These are phyloP conservation scores for Trichoderma gracile DNA, from an alignment of 2,329 filamentous ascomycete genomes.

Conservation along the genomic window DNA sequence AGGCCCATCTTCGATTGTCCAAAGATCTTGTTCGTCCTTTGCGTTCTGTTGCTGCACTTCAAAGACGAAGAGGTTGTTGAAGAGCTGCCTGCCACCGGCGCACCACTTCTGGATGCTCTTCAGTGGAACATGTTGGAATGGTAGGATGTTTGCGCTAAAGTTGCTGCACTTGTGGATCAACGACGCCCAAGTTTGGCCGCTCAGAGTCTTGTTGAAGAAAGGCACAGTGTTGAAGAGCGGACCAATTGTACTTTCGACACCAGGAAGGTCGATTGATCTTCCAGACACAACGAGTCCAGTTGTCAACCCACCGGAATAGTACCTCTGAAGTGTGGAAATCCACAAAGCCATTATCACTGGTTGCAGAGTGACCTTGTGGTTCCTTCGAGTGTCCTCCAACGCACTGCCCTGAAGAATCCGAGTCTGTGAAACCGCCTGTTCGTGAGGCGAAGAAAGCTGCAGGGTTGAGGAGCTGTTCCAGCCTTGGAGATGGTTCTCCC, in stretches of 20 bases:
- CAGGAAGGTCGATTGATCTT: constrained; percentile 66
- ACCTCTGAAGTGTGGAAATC: constrained; percentile 60
- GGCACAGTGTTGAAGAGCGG: constrained; percentile 91
- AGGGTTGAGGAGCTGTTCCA: constrained; percentile 32
- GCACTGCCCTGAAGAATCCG: constrained; percentile 41
- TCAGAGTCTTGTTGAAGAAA: constrained; percentile 54
- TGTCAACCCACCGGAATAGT: constrained; percentile 50
- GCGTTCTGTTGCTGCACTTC: constrained; percentile 52
- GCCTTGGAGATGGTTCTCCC: constrained; percentile 58
- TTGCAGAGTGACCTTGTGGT: constrained; percentile 73
- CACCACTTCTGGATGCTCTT: constrained; percentile 81
- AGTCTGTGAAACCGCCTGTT: constrained; percentile 23
- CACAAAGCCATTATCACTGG: constrained; percentile 76
- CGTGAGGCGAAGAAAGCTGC: constrained; percentile 14
- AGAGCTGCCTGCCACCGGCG: constrained; percentile 60
- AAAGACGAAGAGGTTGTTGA: constrained; percentile 83
- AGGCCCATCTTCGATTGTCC: constrained; percentile 54
- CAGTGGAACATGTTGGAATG: constrained; percentile 72
- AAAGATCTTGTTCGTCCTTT: constrained; percentile 45
- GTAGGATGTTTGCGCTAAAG: constrained; percentile 66
- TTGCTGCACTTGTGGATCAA: constrained; percentile 66
- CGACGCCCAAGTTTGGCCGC: constrained; percentile 56
- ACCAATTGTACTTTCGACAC: constrained; percentile 68
- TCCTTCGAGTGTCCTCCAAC: constrained; percentile 56
- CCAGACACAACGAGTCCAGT: constrained; percentile 80